Percentiles rank a stretch among this genome's conserved stretches.
These are phyloP conservation scores for Neurospora cerealis DNA, from an alignment of 495 filamentous ascomycete genomes.

Conservation along the genomic window DNA sequence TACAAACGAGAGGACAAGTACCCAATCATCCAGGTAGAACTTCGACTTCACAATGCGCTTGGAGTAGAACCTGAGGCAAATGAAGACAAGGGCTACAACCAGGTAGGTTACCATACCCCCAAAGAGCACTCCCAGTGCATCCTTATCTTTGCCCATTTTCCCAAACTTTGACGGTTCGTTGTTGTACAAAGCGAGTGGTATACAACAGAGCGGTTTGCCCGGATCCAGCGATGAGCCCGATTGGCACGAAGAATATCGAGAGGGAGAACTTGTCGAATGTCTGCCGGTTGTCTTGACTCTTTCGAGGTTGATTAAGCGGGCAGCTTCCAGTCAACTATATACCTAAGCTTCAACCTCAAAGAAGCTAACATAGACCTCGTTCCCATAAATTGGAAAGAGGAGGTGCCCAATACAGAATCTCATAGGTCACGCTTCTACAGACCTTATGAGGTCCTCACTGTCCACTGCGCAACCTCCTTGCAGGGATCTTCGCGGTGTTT, in stretches of 20 bases:
- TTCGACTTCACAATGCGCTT: neutral
- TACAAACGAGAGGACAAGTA: neutral
- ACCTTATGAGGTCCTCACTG: neutral
- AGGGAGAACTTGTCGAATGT: neutral
- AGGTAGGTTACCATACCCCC: neutral
- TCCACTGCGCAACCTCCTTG: neutral
- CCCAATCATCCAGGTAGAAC: neutral
- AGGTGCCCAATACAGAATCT: neutral
- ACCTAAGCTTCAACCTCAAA: neutral
- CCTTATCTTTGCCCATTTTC: neutral
- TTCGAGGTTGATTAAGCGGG: neutral
- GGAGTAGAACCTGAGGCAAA: neutral
- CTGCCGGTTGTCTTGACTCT: neutral
- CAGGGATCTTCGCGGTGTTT: neutral
- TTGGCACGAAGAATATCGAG: neutral
- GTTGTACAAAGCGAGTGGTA: neutral
- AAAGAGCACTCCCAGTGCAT: neutral
- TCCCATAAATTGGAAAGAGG: neutral
- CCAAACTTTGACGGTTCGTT: neutral
- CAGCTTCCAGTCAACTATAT: neutral
- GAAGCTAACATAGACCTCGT: neutral
- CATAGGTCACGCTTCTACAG: neutral
- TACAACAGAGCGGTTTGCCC: neutral
- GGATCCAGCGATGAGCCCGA: neutral
- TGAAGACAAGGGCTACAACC: neutral